These are phyloP conservation scores for Kodamaea arcana DNA, from an alignment of 1,139 yeast species.

Conservation along the genomic window DNA sequence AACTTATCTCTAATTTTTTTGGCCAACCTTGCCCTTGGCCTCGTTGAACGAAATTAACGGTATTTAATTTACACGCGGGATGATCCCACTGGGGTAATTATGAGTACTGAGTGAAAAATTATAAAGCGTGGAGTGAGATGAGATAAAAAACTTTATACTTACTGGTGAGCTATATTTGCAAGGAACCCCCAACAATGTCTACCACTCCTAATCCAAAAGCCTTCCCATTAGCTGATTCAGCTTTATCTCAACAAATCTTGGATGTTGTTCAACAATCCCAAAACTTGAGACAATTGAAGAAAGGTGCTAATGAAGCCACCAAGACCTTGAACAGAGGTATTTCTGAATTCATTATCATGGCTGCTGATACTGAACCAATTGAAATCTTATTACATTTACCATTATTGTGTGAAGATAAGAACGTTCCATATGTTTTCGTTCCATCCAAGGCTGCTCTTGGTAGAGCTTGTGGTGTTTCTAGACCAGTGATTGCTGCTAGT, in stretches of 20 bases:
- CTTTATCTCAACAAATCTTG: constrained; percentile 91
- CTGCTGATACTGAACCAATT: constrained; percentile 99
- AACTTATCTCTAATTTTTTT: neutral
- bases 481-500: constrained; percentile 98
- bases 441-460: constrained; percentile 98
- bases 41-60: constrained; percentile 7
- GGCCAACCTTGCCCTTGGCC: constrained; percentile 4
- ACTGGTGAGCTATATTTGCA: constrained; percentile 51
- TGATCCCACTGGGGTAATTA: constrained; percentile 2
- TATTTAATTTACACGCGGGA: constrained; percentile 4
- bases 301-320: constrained; percentile 99
- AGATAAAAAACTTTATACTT: constrained; percentile 9
- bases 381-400: constrained; percentile 98
- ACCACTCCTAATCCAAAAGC: constrained; percentile 86
- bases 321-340: constrained; percentile 99
- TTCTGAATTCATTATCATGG: constrained; percentile 98
- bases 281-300: constrained; percentile 96
- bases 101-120: constrained; percentile 5
- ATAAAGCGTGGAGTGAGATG: constrained; percentile 4
- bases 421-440: constrained; percentile 97
- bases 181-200: constrained; percentile 69
- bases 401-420: constrained; percentile 96
- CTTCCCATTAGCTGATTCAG: constrained; percentile 97
- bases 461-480: constrained; percentile 99
- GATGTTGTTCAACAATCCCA: constrained; percentile 98